Evolutionary conservation across 2,329 filamentous ascomycete genomes (phyloP), one percentile per base, ranked within the genome.

Genomic region (Ascocoryne sarcoides): DNA sequence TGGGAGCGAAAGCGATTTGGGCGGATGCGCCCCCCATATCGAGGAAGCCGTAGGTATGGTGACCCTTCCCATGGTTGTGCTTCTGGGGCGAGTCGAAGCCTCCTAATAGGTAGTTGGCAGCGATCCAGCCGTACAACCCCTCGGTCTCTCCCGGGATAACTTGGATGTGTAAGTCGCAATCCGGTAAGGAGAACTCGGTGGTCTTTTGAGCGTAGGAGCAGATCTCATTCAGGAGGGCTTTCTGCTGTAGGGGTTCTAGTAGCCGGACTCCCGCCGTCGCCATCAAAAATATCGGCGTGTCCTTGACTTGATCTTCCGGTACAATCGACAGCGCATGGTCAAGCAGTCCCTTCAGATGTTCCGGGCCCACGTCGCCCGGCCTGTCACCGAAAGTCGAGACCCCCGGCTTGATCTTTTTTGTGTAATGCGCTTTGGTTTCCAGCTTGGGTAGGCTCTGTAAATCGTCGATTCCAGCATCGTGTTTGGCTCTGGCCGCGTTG

Each of bases 1-100:
- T 98, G 1, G 92, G 92, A 2, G 89, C 90, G 62, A 98, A 98
- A 0, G 93, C 92, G 56, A 98, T 96, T 64, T 98, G 92, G 12
- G 92, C 90, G 0, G 90, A 96, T 18, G 92, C 92, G 37, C 92
- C 92, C 36, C 92, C 92, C 93, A 98, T 98, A 60, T 98, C 92
- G 45, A 98, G 68, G 57, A 98, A 98, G 0, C 92, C 92, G 61
- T 96, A 98, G 0, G 92, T 98, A 57, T 89, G 84, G 60, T 96
- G 92, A 18, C 75, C 77, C 50, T 94, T 88, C 38, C 87, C 88
- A 60, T 95, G 87, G 39, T 76, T 68, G 54, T 95, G 85, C 10
- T 77, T 65, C 37, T 80, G 67, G 0, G 86, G 81, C 14, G 74
- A 69, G 60, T 96, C 84, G 54, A 98, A 96, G 3, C 88, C 87